A percentile compares a stretch with the other conserved stretches of the same genome.
Evolutionary conservation across 495 filamentous ascomycete species (phyloP).

Genomic region (Bryoglossum gracile): DNA sequence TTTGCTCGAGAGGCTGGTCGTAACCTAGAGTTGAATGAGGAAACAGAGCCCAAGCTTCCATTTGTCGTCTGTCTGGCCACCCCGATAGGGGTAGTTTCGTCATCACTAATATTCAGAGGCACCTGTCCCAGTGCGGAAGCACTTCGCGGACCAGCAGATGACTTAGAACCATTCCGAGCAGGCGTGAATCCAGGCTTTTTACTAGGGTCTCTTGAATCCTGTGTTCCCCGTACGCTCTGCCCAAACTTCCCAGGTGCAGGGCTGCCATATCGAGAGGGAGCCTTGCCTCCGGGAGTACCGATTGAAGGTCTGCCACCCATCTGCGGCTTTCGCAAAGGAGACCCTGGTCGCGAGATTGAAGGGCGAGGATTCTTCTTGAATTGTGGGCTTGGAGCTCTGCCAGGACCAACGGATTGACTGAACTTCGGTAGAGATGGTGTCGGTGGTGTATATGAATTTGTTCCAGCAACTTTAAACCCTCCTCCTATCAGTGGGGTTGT

Average conservation of each 20-base stretch:
- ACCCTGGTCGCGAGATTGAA: slow-evolving; percentile 81
- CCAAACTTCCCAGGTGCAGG: slow-evolving; percentile 60
- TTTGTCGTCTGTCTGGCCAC: slow-evolving; percentile 45
- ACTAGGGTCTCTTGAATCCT: slow-evolving; percentile 51
- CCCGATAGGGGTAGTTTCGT: slow-evolving; percentile 53
- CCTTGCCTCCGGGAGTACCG: slow-evolving; percentile 40
- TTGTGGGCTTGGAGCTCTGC: slow-evolving; percentile 60
- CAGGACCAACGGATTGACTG: slow-evolving; percentile 78
- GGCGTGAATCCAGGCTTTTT: slow-evolving; percentile 34
- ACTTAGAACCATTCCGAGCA: slow-evolving; percentile 39
- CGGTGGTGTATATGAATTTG: slow-evolving; percentile 53
- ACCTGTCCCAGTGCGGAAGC: slow-evolving; percentile 42
- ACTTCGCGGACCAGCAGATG: slow-evolving; percentile 46
- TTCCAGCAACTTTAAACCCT: slow-evolving; percentile 43
- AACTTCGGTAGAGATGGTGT: slow-evolving; percentile 62
- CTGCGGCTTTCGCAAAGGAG: slow-evolving; percentile 58
- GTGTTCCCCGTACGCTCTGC: slow-evolving; percentile 52
- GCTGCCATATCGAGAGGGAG: slow-evolving; percentile 47
- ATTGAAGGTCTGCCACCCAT: slow-evolving; percentile 44
- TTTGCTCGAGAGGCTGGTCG: slow-evolving; percentile 42
- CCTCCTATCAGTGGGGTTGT: slow-evolving; percentile 49
- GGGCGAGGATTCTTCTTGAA: slow-evolving; percentile 66
- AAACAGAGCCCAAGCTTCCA: slow-evolving; percentile 38
- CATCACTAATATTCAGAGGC: slow-evolving; percentile 37
- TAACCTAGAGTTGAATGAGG: slow-evolving; percentile 40